Conservation (phyloP, 192 early-diverging fungal species). For the Mortierella claussenii region DNA sequence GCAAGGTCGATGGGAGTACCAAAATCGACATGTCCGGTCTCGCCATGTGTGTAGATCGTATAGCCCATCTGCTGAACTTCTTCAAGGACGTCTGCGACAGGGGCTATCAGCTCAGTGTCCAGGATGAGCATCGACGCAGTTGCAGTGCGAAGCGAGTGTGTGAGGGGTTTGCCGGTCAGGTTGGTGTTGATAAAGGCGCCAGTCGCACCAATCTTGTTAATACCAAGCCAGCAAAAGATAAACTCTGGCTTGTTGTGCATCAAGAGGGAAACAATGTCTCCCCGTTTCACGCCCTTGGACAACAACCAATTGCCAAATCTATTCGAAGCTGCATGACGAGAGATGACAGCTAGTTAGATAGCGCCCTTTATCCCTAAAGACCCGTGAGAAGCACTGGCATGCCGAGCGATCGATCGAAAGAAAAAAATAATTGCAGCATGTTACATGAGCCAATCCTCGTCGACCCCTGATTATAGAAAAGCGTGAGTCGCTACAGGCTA, state of each 20-base stretch:
- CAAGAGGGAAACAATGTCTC: constrained; percentile 63
- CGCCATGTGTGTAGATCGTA: constrained; percentile 25
- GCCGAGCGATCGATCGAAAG: background rate
- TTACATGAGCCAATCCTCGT: background rate
- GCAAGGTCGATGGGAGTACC: constrained; percentile 43
- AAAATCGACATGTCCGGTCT: constrained; percentile 38
- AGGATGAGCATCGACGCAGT: constrained; percentile 40
- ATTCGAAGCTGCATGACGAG: constrained; percentile 22
- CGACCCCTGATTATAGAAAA: background rate
- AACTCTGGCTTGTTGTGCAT: constrained; percentile 72
- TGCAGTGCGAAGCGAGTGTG: constrained; percentile 55
- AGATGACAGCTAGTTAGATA: background rate
- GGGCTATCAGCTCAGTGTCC: constrained; percentile 41
- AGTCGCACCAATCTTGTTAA: constrained; percentile 67
- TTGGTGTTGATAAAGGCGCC: constrained; percentile 75
- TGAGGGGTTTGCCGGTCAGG: constrained; percentile 55
- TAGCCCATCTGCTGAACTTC: constrained; percentile 34
- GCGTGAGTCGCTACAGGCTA: no score
- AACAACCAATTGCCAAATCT: constrained; percentile 40
- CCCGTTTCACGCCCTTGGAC: constrained; percentile 34
- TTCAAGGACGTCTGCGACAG: constrained; percentile 13
- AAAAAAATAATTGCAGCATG: background rate
- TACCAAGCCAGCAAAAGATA: constrained; percentile 62
- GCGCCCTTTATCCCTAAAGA: background rate
- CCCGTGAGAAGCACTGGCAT: background rate